Evolutionary conservation across 208 protist genomes (phyloP), one percentile per base, ranked within the genome.

Genomic region (Lotmaria passim): DNA sequence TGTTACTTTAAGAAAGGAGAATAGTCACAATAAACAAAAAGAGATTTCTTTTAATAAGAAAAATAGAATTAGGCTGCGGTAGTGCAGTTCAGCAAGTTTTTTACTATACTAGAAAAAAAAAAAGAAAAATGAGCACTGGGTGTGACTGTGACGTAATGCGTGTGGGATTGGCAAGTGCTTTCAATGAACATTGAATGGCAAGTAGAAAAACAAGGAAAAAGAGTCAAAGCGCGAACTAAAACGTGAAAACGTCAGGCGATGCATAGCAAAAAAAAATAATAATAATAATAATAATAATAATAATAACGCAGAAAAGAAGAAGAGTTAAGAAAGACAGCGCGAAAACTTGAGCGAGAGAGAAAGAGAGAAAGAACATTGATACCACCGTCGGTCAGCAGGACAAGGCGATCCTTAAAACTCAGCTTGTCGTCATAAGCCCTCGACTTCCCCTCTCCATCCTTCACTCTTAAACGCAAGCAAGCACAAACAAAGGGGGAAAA

Each of bases 21-120:
- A n/a, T n/a, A n/a, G n/a, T 28, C 28, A 60, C 5, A 24, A 34
- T 8, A 12, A 46, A 67, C 15, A 31, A 67, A 56, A 28, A 57
- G 24, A 46, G 31, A 0, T 34, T 1, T 3, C 34, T 24, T 0
- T 17, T 59, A 52, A 36, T 53, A 31, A 57, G 2, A 31, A 57
- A 46, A 61, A 41, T 28, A 26, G 11, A 36, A 44, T 59, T 23
- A 43, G 31, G 41, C 7, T 21, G 53, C 31, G 5, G 21, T 23
- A n/a, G 8, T 6, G 51, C 24, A 36, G 51, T 2, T 14, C 12
- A 48, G 3, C 10, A 21, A 51, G 7, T 5, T 36, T 43, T n/a
- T n/a, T n/a, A n/a, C n/a, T n/a, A n/a, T n/a, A 23, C 12, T 2
- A 58, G 11, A 58, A 43, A 41, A 4, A 39, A 57, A 38, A 38